Percentiles rank a stretch among this genome's conserved stretches.
These are phyloP conservation scores for Magnaporthiopsis poae DNA, from an alignment of 2,329 filamentous ascomycete genomes.

Conservation along the genomic window DNA sequence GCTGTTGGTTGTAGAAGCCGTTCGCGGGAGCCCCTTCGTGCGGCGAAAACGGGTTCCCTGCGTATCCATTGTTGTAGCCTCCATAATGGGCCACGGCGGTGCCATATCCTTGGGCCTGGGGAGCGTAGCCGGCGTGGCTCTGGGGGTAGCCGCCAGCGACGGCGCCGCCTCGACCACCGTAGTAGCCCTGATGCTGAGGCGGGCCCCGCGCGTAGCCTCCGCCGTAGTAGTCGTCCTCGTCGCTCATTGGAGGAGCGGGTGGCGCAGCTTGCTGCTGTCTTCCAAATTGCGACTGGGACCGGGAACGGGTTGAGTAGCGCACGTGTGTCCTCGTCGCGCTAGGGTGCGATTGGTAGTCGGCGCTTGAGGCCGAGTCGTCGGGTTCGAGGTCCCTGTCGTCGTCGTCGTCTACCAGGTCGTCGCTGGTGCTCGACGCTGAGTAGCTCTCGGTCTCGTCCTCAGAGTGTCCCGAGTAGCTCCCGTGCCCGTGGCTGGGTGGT, in stretches of 20 bases:
- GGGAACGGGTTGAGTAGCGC: slow-evolving; percentile 26
- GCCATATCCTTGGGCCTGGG: slow-evolving; percentile 12
- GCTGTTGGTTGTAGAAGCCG: slow-evolving; percentile 31
- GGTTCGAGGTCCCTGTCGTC: slow-evolving; percentile 41
- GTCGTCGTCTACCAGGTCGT: slow-evolving; percentile 27
- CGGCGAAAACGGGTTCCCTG: slow-evolving; percentile 34
- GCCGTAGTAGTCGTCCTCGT: slow-evolving; percentile 44
- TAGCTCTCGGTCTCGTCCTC: no score
- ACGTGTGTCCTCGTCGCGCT: slow-evolving; percentile 24
- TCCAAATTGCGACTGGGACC: no score
- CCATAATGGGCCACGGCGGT: slow-evolving; percentile 37
- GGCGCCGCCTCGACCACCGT: slow-evolving; percentile 16
- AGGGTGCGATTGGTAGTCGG: slow-evolving; percentile 21
- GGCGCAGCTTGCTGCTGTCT: no score
- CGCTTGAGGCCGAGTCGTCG: slow-evolving; percentile 48
- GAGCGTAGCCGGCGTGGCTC: slow-evolving; percentile 36
- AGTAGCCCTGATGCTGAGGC: slow-evolving; percentile 20
- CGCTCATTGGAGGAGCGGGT: slow-evolving; percentile 16
- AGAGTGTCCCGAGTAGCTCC: no score
- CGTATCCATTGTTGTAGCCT: slow-evolving; percentile 23
- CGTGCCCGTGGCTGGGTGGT: no score
- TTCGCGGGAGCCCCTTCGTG: slow-evolving; percentile 27
- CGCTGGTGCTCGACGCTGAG: slow-evolving; percentile 10
- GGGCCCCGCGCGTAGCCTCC: slow-evolving; percentile 22
- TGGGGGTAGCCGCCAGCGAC: slow-evolving; percentile 29